phyloP scores from a whole-genome alignment of 345 rosid species.

The Cochlearia excelsa region DNA sequence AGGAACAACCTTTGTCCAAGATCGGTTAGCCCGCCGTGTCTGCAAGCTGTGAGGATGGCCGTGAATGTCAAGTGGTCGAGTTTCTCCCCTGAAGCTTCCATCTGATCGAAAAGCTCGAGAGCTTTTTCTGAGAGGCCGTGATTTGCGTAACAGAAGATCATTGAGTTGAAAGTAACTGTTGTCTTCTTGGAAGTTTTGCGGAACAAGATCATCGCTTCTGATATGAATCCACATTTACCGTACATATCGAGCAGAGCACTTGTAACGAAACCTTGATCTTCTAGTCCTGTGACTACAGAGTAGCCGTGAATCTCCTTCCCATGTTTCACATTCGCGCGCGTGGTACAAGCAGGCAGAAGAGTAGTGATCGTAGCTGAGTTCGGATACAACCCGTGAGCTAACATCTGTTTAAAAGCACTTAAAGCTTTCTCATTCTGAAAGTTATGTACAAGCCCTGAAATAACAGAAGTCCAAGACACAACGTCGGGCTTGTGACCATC shows the following conservation, averaged over 20 bases:
- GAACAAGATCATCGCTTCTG: conserved; percentile 61
- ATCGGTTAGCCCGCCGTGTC: conserved; percentile 68
- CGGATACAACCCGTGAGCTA: conserved; percentile 49
- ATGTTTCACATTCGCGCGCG: conserved; percentile 39
- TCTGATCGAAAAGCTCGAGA: conserved; percentile 53
- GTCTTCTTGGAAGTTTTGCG: conserved; percentile 47
- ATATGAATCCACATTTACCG: conserved; percentile 65
- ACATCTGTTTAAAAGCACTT: conserved; percentile 55
- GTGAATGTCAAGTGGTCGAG: conserved; percentile 75
- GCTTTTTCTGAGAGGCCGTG: conserved; percentile 72
- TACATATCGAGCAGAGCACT: conserved; percentile 89
- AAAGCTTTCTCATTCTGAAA: conserved; percentile 54
- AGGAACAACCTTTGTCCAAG: conserved; percentile 58
- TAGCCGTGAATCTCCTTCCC: conserved; percentile 77
- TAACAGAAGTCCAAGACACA: conserved; percentile 75
- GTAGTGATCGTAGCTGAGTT: conserved; percentile 62
- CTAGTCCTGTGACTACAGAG: conserved; percentile 60
- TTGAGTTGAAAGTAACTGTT: conserved; percentile 74
- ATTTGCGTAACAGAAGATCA: conserved; percentile 81
- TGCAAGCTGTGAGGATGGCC: conserved; percentile 76
- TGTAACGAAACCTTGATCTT: conserved; percentile 55
- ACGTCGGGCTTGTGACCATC: conserved; percentile 64
- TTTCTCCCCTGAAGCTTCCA: conserved; percentile 57
- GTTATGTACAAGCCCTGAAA: conserved; percentile 75
- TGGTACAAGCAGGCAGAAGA: conserved; percentile 71